Percentiles rank a stretch among this genome's conserved stretches.
phyloP scores from a whole-genome alignment of 805 yeast genomes.

The Torulaspora franciscae region DNA sequence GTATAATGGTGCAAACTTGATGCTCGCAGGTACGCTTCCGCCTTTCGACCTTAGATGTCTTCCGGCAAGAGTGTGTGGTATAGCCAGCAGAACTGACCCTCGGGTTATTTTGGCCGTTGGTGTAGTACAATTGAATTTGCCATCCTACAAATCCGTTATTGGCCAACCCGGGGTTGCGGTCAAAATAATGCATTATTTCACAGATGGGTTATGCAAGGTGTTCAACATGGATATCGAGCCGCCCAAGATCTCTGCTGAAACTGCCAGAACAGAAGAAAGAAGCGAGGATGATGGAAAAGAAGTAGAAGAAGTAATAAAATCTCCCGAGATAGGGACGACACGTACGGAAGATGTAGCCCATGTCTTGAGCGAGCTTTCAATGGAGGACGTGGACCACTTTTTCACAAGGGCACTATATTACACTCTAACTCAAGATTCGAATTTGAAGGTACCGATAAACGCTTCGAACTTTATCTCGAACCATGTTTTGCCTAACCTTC shows the following conservation, averaged over 20 bases:
- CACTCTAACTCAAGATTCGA: constrained; percentile 50
- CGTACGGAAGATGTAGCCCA: constrained; percentile 35
- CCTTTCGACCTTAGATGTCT: constrained; percentile 49
- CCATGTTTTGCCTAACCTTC: constrained; percentile 66
- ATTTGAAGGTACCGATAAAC: constrained; percentile 57
- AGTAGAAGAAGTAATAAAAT: constrained; percentile 7
- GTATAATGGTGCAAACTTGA: constrained; percentile 77
- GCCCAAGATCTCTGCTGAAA: constrained; percentile 36
- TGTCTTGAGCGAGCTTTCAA: constrained; percentile 39
- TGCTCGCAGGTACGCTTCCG: constrained; percentile 65
- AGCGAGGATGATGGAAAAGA: constrained; percentile 8
- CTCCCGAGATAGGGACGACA: constrained; percentile 15
- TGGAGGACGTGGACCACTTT: constrained; percentile 69
- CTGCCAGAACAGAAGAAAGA: constrained; percentile 5
- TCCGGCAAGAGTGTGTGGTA: constrained; percentile 62
- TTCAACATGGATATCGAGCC: constrained; percentile 43
- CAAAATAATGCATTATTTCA: constrained; percentile 56
- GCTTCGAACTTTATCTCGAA: constrained; percentile 73
- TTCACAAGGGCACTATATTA: constrained; percentile 68
- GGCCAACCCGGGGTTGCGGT: constrained; percentile 79
- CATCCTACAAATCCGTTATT: constrained; percentile 42
- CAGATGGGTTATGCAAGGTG: constrained; percentile 56
- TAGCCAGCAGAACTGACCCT: constrained; percentile 59
- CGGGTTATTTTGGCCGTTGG: constrained; percentile 71
- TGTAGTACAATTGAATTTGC: constrained; percentile 46